Percentiles rank a stretch among this genome's conserved stretches.
phyloP scores from a whole-genome alignment of 2,329 filamentous ascomycete genomes.

The Phialemoniopsis sp. region DNA sequence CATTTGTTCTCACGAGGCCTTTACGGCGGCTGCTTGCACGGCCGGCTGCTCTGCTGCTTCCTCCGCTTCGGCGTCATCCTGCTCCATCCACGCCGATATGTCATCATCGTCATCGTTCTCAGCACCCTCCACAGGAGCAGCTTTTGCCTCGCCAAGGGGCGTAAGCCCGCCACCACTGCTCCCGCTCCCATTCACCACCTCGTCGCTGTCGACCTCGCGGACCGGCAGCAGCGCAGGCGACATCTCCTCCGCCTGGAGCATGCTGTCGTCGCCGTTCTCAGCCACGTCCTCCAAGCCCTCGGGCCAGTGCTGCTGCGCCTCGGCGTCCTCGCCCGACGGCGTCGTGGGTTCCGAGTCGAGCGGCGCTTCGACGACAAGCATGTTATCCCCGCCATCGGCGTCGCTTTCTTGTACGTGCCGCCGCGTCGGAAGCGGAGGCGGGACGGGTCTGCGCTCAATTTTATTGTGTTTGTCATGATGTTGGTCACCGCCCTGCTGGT shows the following conservation, averaged over 20 bases:
- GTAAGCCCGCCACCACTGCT: not conserved
- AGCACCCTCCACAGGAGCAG: not conserved
- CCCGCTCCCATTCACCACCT: too few relatives aligned
- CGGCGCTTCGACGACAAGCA: conserved; percentile 64
- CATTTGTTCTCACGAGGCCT: too few relatives aligned
- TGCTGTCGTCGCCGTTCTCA: too few relatives aligned
- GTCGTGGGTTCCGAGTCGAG: conserved; percentile 56
- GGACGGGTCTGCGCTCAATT: conserved; percentile 57
- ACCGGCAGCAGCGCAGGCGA: too few relatives aligned
- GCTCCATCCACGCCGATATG: conserved; percentile 6
- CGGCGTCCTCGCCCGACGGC: conserved; percentile 33
- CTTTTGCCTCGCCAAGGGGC: not conserved
- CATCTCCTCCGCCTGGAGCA: conserved; percentile 7
- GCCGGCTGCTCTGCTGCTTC: not conserved
- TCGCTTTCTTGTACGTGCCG: conserved; percentile 30
- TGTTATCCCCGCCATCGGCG: conserved; percentile 16
- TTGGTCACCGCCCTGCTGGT: too few relatives aligned
- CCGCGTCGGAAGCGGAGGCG: conserved; percentile 46
- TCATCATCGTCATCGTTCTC: conserved; percentile 2
- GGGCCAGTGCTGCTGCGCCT: conserved; percentile 23
- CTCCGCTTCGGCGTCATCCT: not conserved
- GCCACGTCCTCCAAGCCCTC: conserved; percentile 27
- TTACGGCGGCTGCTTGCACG: too few relatives aligned
- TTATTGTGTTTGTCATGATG: not conserved
- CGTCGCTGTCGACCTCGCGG: too few relatives aligned